Base-by-base conservation (phyloP, 495 filamentous ascomycete species). In the Aspergillus nidulans region DNA sequence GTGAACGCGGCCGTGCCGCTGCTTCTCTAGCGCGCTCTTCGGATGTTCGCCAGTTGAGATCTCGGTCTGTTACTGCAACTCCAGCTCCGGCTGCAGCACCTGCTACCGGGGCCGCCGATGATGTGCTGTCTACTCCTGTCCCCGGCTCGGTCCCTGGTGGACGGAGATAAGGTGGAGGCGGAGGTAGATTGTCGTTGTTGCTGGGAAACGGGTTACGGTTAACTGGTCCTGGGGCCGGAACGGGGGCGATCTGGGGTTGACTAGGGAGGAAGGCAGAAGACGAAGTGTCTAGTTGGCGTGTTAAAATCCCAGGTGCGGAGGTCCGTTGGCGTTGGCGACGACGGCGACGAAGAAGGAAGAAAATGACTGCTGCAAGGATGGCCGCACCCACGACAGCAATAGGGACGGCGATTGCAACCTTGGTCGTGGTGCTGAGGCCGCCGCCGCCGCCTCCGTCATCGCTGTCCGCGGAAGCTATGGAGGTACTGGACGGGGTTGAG, bases 371-470 rank as follows among this genome's bases (percentile, higher is more conserved):
- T 23, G 51, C 38, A 43, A 75, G 52, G 24, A 66, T 47, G 4
- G 61, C 45, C 8, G 65, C 51, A 3, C 70, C 72, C 21, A 70
- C 56, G 13, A 75, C 51, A 21, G 69, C 53, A 34, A 75, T 53
- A 13, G 72, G 72, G 19, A 75, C 48, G 23, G 69, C 70, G 40
- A 75, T 74, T 41, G 70, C 70, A 34, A 75, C 52, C 46, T 68
- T 72, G 23, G 58, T 72, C 20, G 42, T 63, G 24, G 55, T 67
- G 38, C 53, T 47, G 49, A 56, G 24, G 25, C 52, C 49, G 15
- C 54, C 55, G 8, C 50, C 49, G 23, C 49, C 32, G 13, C 44
- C 38, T 9, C 21, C n/a, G 19, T 18, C 40, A 13, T 40, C 18
- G n/a, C 20, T 30, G 16, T 19, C 36, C 2, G 49, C 36, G 2